Evolutionary conservation across 148 eudicot species (phyloP), one percentile per base, ranked within the genome.

Genomic region (Camellia sinensis): DNA sequence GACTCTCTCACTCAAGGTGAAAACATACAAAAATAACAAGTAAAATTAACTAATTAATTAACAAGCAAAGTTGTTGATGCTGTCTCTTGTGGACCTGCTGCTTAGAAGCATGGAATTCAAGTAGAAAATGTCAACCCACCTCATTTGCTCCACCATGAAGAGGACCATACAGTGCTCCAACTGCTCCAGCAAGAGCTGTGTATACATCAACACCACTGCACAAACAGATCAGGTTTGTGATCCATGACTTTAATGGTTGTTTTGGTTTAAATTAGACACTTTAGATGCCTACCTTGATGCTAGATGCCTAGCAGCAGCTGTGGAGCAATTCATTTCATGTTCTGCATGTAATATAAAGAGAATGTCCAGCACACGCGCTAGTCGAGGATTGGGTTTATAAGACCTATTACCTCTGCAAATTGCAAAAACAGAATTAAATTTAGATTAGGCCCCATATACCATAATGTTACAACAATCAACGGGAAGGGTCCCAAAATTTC

Each of bases 61-160:
- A 74, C 21, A 17, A 59, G 22, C 4, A 15, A 1, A 7, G 7
- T 43, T 61, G 22, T 41, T 21, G 67, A 69, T 29, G 53, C 12
- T 77, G 66, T 76, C 69, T 40, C 77, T 29, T 41, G 18, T 62
- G 63, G 44, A 56, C 64, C 68, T 73, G 19, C 29, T 43, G 5
- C 43, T 59, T 37, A n/a, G 22, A 53, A 72, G 67, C 53, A 56
- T 61, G 73, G 29, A 54, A 70, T 15, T 37, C 70, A 37, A 5
- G 18, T 67, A 66, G 45, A 56, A 54, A n/a, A 19, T 14, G 40
- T 46, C 74, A 68, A 71, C 71, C 48, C 86, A 96, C 99, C 98
- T 96, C 99, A 86, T 96, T 96, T 63, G 99, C 99, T 81, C 99
- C 99, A 80, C 99, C 99, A 86, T 96, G 99, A 83, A 96, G 99